These are phyloP conservation scores for Sclerotinia sclerotiorum DNA, from an alignment of 2,329 filamentous ascomycete genomes.

Conservation along the genomic window DNA sequence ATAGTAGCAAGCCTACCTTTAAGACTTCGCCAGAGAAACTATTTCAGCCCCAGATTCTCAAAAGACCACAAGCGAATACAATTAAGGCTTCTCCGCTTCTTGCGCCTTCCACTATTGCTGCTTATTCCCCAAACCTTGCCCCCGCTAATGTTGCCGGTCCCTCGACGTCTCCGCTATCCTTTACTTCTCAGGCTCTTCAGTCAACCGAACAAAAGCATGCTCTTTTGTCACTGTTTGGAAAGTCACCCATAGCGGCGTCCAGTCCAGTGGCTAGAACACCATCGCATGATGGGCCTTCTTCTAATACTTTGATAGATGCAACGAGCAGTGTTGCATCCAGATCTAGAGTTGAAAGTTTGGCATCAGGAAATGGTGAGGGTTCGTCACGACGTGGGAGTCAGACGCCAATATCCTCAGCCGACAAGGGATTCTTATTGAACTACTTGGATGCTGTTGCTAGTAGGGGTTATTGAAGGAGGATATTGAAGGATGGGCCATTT, in stretches of 20 bases:
- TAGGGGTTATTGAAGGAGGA: conserved; percentile 19
- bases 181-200: conserved; percentile 40
- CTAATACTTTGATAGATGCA: conserved; percentile 25
- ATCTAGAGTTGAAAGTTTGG: conserved; percentile 38
- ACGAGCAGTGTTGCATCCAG: conserved; percentile 26
- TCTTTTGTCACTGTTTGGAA: conserved; percentile 41
- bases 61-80: conserved; percentile 47
- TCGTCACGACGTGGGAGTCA: conserved; percentile 48
- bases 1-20: conserved; percentile 11
- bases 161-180: conserved; percentile 13
- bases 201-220: conserved; percentile 48
- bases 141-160: conserved; percentile 4
- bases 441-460: conserved; percentile 60
- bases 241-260: conserved; percentile 25
- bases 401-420: conserved; percentile 63
- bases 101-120: conserved; percentile 33
- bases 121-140: conserved; percentile 32
- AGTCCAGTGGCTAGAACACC: conserved; percentile 20
- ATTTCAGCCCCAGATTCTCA: conserved; percentile 55
- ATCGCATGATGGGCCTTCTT: conserved; percentile 22
- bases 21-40: conserved; percentile 43
- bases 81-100: conserved; percentile 25
- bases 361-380: conserved; percentile 33
- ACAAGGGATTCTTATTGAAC: conserved; percentile 73
- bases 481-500: neutral